phyloP scores from a whole-genome alignment of 2,329 filamentous ascomycete genomes.

The Pseudomassariella vexata region DNA sequence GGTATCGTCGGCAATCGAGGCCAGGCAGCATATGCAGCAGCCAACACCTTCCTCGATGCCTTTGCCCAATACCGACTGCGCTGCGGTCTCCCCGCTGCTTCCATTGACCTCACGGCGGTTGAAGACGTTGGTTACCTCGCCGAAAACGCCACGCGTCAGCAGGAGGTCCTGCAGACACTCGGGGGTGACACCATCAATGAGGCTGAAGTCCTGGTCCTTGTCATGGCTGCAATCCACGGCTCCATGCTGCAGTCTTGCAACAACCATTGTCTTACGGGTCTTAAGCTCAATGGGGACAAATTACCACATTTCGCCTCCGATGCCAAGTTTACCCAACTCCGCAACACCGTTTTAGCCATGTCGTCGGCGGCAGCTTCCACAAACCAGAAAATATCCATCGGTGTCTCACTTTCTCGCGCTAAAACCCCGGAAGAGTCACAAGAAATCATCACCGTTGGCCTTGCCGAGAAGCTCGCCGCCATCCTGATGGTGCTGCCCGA shows the following conservation, averaged over 20 bases:
- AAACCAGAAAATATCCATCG: slow-evolving; percentile 12
- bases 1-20: slow-evolving; percentile 44
- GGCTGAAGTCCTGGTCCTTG: slow-evolving; percentile 46
- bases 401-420: slow-evolving; percentile 34
- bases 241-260: slow-evolving; percentile 33
- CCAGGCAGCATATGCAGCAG: slow-evolving; percentile 47
- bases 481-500: slow-evolving; percentile 42
- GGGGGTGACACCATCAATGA: slow-evolving; percentile 43
- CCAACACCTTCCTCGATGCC: slow-evolving; percentile 40
- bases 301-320: slow-evolving; percentile 49
- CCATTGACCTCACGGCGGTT: slow-evolving; percentile 48
- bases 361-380: slow-evolving; percentile 28
- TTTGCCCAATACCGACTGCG: slow-evolving; percentile 32
- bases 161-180: slow-evolving; percentile 41
- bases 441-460: slow-evolving; percentile 34
- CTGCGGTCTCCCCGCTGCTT: slow-evolving; percentile 35
- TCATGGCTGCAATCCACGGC: slow-evolving; percentile 44
- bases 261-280: slow-evolving; percentile 47
- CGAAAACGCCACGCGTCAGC: slow-evolving; percentile 34
- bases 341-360: slow-evolving; percentile 26
- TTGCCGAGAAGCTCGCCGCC: slow-evolving; percentile 40
- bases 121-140: slow-evolving; percentile 44
- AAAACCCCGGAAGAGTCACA: slow-evolving; percentile 37
- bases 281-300: slow-evolving; percentile 38
- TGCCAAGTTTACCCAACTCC: slow-evolving; percentile 46